phyloP scores from a whole-genome alignment of 2,329 filamentous ascomycete genomes.

The Daldinia sp. region DNA sequence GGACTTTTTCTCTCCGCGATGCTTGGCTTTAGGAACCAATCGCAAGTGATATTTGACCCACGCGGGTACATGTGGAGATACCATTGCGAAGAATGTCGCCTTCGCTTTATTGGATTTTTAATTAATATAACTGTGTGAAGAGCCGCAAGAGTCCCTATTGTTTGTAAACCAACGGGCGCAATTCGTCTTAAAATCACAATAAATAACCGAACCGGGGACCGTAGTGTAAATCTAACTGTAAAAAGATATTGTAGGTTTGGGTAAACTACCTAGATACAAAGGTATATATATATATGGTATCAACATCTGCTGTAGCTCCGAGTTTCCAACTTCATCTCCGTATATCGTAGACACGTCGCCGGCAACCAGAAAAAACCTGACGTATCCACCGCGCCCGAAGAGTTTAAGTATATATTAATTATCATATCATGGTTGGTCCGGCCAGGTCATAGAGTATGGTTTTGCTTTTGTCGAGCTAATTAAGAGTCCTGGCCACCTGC shows the following conservation, averaged over 20 bases:
- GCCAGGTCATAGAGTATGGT: slow-evolving; percentile 24
- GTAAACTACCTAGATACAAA: slow-evolving; percentile 34
- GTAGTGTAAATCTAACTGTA: slow-evolving; percentile 21
- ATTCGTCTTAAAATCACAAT: background rate
- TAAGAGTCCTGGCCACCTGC: slow-evolving; percentile 16
- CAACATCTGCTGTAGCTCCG: slow-evolving; percentile 29
- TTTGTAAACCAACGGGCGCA: background rate
- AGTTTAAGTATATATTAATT: slow-evolving; percentile 28
- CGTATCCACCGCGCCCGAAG: slow-evolving; percentile 7
- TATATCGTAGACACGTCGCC: slow-evolving; percentile 22
- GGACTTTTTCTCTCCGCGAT: background rate
- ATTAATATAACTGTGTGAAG: no score
- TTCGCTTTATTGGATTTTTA: background rate
- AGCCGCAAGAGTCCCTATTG: background rate
- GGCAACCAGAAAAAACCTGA: slow-evolving; percentile 19
- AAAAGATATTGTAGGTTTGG: slow-evolving; percentile 25
- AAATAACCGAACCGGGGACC: background rate
- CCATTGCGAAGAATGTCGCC: background rate
- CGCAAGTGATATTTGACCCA: background rate
- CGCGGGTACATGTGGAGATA: slow-evolving; percentile 9
- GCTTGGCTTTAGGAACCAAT: slow-evolving; percentile 10
- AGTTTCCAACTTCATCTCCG: slow-evolving; percentile 18
- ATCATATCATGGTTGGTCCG: slow-evolving; percentile 19
- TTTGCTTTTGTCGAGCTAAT: slow-evolving; percentile 19
- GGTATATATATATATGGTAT: slow-evolving; percentile 30